Base-by-base conservation (phyloP, 2,329 filamentous ascomycete species). In the Ophiostoma pallidulum region DNA sequence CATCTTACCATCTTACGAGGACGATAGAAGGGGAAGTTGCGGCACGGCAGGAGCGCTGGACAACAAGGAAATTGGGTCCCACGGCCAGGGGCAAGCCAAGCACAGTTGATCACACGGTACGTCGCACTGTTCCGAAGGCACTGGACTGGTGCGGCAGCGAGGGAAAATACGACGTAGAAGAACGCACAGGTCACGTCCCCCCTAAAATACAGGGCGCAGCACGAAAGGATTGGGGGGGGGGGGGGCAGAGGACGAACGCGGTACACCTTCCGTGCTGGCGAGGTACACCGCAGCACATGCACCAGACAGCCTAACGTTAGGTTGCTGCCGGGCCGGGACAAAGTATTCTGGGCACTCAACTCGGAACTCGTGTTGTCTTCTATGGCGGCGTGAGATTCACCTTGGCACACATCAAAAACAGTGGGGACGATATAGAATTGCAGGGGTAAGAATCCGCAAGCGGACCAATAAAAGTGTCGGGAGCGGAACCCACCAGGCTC, bases 361-460 rank as follows among this genome's bases (percentile, higher is more conserved):
- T n/a, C n/a, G n/a, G n/a, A n/a, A n/a, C n/a, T n/a, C n/a, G n/a
- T n/a, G n/a, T n/a, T n/a, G n/a, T n/a, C n/a, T n/a, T n/a, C n/a
- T n/a, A n/a, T n/a, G n/a, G n/a, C n/a, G n/a, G n/a, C n/a, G n/a
- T n/a, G n/a, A n/a, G n/a, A n/a, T n/a, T n/a, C n/a, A n/a, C n/a
- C n/a, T 39, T 24, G 43, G 13, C 26, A 33, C 22, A n/a, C 13
- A 38, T 13, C 7, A 39, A 8, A 29, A 41, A 41, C 35, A 47
- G 36, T 35, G 45, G 45, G 8, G 10, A 47, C 4, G 12, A 12
- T 6, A 41, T 35, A n/a, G n/a, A 47, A 47, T 47, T 47, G 36
- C 45, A 47, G 45, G 45, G 45, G 29, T 35, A 36, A 20, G 37
- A 37, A n/a, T n/a, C n/a, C n/a, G n/a, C n/a, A n/a, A n/a, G n/a